These are phyloP conservation scores for Diversispora epigaea DNA, from an alignment of 192 early-diverging fungal species.

Conservation along the genomic window DNA sequence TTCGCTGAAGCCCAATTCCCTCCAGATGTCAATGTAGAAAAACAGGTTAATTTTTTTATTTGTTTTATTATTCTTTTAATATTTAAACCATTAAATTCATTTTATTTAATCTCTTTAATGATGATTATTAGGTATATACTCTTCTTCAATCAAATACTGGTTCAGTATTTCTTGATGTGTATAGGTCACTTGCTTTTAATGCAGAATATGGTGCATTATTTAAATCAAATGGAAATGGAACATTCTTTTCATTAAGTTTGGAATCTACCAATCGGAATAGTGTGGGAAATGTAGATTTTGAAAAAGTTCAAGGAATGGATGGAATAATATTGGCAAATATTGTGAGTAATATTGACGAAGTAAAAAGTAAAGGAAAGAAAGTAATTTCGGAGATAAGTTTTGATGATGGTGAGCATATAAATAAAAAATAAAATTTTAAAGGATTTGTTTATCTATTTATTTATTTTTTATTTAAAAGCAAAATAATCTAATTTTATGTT, in stretches of 20 bases:
- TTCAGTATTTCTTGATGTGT: slow-evolving; percentile 76
- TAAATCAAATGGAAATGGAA: slow-evolving; percentile 86
- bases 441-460: no score
- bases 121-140: slow-evolving; percentile 63
- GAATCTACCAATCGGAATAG: slow-evolving; percentile 79
- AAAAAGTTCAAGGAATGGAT: slow-evolving; percentile 82
- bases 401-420: slow-evolving; percentile 68
- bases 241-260: slow-evolving; percentile 73
- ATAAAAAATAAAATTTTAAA: neutral
- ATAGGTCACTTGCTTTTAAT: slow-evolving; percentile 49
- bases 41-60: slow-evolving; percentile 40
- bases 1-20: slow-evolving; percentile 83
- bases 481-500: slow-evolving; percentile 2
- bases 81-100: no score
- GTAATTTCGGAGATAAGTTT: slow-evolving; percentile 79
- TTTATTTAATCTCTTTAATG: neutral
- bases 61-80: neutral
- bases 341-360: slow-evolving; percentile 68
- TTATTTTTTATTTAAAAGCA: neutral
- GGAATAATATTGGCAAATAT: slow-evolving; percentile 90
- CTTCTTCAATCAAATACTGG: slow-evolving; percentile 82
- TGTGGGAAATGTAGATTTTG: slow-evolving; percentile 81
- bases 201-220: slow-evolving; percentile 74
- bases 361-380: slow-evolving; percentile 63
- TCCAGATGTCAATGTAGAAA: slow-evolving; percentile 68